Conservation (phyloP, 2,329 filamentous ascomycete genomes). For the Ascochyta rabiei region DNA sequence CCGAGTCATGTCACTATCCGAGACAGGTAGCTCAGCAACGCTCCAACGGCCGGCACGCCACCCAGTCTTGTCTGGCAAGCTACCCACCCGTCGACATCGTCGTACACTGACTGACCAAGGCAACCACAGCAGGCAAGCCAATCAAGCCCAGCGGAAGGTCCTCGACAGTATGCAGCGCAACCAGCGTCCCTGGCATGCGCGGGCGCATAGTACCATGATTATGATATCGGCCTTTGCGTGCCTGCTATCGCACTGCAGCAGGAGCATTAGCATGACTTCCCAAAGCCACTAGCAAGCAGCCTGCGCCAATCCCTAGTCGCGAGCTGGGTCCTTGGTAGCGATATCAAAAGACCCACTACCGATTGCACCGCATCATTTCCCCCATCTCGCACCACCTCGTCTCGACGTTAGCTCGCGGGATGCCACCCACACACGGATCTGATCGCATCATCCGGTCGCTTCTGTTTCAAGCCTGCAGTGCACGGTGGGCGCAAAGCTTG, state of each 20-base stretch:
- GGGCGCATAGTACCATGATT: background rate
- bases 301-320: conserved; percentile 6
- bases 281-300: background rate
- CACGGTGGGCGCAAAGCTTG: conserved; percentile 9
- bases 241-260: conserved; percentile 9
- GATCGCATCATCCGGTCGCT: conserved; percentile 6
- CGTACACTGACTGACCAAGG: background rate
- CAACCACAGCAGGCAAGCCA: conserved; percentile 1
- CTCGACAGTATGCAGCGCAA: conserved; percentile 6
- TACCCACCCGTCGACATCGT: background rate
- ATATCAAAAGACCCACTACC: background rate
- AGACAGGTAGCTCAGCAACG: conserved; percentile 7
- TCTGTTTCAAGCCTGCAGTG: conserved; percentile 20
- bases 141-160: conserved; percentile 1
- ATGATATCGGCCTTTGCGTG: conserved; percentile 8
- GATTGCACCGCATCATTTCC: background rate
- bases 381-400: conserved; percentile 7
- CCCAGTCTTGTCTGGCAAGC: conserved; percentile 1
- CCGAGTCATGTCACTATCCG: background rate
- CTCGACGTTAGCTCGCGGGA: background rate
- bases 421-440: background rate
- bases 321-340: background rate
- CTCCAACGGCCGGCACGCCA: conserved; percentile 2
- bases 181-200: conserved; percentile 11
- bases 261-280: conserved; percentile 1